Base-by-base conservation (phyloP, 1,139 yeast species). In the Taiozyma onychis region DNA sequence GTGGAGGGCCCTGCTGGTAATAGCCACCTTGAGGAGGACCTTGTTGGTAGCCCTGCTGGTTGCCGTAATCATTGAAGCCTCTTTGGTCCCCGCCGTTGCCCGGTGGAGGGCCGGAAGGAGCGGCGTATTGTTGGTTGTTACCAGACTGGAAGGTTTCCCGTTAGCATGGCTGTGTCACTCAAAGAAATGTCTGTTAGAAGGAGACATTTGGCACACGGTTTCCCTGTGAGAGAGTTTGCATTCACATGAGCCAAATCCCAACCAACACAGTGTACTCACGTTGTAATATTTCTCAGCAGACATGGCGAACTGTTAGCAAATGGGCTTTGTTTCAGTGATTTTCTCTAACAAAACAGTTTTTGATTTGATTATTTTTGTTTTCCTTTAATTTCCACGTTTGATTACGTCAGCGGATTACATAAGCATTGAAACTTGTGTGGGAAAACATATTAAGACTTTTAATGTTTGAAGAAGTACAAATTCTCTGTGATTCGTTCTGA, bases 201-300 rank as follows among this genome's bases (percentile, higher is more conserved):
- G 39, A 10, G 8, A 8, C 39, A 4, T 9, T 18, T 6, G 16
- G 16, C 22, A 35, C 6, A 35, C 6, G 16, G 10, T 28, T 9
- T 13, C 32, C 18, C 18, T 18, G 18, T 18, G 18, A 18, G 2
- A 18, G 18, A 18, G 18, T 18, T 18, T 18, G 18, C 18, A 18
- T 18, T 10, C 16, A 13, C 18, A 18, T 18, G 18, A 18, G 18
- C 18, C 18, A 7, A 18, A 35, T 18, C 18, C 18, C 18, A 18
- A 18, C 18, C 7, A 16, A 4, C 26, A 18, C 8, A 9, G 49
- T 11, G 10, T 16, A 52, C 58, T 46, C 35, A 53, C 58, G 46
- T 56, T 53, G 52, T 60, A 60, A 48, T 60, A 60, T 45, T 60
- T 56, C 30, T 57, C 60, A 32, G 62, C 62, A n/a, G 63, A 60